These are phyloP conservation scores for Fraxinus paxiana DNA, from an alignment of 305 asterid species.

Conservation along the genomic window DNA sequence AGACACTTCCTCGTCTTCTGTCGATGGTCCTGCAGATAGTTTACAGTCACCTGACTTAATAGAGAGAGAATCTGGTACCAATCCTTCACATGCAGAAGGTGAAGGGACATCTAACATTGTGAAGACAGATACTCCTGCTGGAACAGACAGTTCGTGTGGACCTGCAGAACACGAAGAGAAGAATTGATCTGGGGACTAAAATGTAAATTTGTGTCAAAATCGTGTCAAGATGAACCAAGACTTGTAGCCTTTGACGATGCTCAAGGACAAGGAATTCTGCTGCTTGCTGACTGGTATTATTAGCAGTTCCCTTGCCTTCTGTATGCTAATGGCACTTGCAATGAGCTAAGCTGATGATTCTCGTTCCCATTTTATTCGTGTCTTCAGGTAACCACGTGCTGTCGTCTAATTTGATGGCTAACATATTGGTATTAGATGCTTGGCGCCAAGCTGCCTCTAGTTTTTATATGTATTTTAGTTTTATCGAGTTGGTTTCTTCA, in stretches of 20 bases:
- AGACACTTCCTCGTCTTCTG: conserved; percentile 31
- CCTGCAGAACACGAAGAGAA: conserved; percentile 25
- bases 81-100: conserved; percentile 25
- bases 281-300: conserved; percentile 27
- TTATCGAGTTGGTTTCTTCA: neutral
- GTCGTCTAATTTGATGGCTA: neutral
- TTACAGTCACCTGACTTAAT: conserved; percentile 23
- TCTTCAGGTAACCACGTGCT: neutral
- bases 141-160: conserved; percentile 27
- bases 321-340: conserved; percentile 14
- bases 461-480: neutral
- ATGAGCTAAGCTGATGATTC: conserved; percentile 19
- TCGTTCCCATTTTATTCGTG: conserved; percentile 20
- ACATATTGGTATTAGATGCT: conserved; percentile 1
- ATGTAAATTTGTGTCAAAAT: conserved; percentile 35
- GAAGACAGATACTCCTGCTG: conserved; percentile 26
- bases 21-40: conserved; percentile 22
- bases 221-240: conserved; percentile 28
- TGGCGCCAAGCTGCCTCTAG: conserved; percentile 1
- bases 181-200: conserved; percentile 23
- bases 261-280: conserved; percentile 23
- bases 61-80: conserved; percentile 22
- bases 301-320: neutral
- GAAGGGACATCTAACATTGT: conserved; percentile 25
- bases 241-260: conserved; percentile 16